Conservation (phyloP, 768 basidiomycete genomes). For the Lactarius tabidus region DNA sequence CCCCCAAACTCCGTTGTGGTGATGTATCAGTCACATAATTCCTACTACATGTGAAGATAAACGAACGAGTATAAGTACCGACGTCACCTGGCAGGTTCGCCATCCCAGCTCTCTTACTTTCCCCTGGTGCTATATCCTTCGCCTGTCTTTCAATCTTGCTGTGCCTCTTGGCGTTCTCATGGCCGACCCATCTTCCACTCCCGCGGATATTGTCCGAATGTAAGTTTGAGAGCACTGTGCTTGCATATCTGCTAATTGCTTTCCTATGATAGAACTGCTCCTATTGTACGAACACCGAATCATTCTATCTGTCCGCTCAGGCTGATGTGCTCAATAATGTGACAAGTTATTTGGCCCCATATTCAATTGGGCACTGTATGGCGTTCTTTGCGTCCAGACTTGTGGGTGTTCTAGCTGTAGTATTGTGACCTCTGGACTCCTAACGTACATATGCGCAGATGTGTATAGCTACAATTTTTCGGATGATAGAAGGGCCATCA, state of each 20-base stretch:
- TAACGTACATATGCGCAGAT: not conserved
- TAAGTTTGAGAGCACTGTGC: not conserved
- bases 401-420: not conserved
- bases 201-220: not conserved
- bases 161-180: not conserved
- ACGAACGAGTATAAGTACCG: not conserved
- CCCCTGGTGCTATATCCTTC: not conserved
- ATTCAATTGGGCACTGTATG: not conserved
- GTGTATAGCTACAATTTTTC: slow-evolving; percentile 19
- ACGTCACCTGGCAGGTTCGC: not conserved
- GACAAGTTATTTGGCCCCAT: not conserved
- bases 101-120: too few species aligned
- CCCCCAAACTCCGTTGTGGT: not conserved
- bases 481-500: slow-evolving; percentile 6
- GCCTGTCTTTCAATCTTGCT: not conserved
- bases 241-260: not conserved
- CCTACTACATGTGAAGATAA: not conserved
- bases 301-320: not conserved
- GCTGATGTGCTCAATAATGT: not conserved
- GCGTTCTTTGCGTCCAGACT: not conserved
- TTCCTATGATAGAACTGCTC: slow-evolving; percentile 5
- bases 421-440: too few species aligned
- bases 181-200: not conserved
- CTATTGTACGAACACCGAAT: slow-evolving; percentile 1
- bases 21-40: not conserved